A percentile compares a stretch with the other conserved stretches of the same genome.
Evolutionary conservation across 2,329 filamentous ascomycete genomes (phyloP).

Genomic region (Exophiala sp.): DNA sequence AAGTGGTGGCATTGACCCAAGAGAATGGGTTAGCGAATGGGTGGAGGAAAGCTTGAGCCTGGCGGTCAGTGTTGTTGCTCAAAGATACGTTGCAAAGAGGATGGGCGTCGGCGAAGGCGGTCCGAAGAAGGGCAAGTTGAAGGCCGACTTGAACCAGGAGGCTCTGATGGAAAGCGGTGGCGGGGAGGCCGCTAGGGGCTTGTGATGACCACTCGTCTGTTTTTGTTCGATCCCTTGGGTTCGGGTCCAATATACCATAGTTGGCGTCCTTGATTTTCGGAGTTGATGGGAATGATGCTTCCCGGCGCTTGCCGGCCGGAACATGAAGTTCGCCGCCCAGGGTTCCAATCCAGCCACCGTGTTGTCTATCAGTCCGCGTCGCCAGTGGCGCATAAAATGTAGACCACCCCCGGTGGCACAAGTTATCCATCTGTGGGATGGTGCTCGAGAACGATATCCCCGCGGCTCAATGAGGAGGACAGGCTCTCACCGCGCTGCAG

Average conservation of each 20-base stretch:
- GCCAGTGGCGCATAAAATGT: too few species aligned
- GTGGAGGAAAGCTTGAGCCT: conserved; percentile 79
- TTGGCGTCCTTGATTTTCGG: conserved; percentile 1
- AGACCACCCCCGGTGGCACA: too few species aligned
- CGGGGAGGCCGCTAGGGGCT: conserved; percentile 55
- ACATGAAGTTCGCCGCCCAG: too few species aligned
- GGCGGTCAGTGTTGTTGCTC: conserved; percentile 77
- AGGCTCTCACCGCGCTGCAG: too few species aligned
- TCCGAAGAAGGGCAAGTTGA: conserved; percentile 50
- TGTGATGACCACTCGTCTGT: conserved; percentile 24
- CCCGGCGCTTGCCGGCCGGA: too few species aligned
- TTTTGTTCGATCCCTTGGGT: background rate
- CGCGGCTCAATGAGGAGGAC: too few species aligned
- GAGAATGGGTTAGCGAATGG: conserved; percentile 98
- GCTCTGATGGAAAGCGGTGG: conserved; percentile 52
- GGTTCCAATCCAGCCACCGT: too few species aligned
- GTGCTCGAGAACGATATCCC: too few species aligned
- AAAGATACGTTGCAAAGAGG: conserved; percentile 85
- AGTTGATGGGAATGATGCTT: too few species aligned
- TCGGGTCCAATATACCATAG: conserved; percentile 9
- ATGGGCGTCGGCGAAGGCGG: conserved; percentile 93
- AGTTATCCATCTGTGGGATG: too few species aligned
- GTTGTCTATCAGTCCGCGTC: too few species aligned
- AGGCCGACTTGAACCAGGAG: conserved; percentile 48
- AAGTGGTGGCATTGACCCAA: conserved; percentile 70